Base-by-base conservation (phyloP, 352 stramenopile genomes). In the Phytopythium litorale region DNA sequence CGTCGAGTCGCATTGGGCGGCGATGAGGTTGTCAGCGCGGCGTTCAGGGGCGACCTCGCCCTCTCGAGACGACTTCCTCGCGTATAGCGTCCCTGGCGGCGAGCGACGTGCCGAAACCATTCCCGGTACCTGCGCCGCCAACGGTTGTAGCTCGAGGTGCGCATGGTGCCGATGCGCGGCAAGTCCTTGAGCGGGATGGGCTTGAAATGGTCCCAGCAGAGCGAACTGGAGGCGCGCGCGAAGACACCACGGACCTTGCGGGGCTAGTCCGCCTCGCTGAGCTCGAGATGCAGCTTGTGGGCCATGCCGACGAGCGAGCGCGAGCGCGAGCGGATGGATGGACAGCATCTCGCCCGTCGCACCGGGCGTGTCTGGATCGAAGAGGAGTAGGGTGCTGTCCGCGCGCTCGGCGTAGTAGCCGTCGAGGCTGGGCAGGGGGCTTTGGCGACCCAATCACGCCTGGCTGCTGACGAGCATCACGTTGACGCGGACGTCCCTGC, bases 81-180 rank as follows among this genome's bases (percentile, higher is more conserved):
- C 97, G 88, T 62, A 96, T 99, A n/a, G 91, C 84, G 62, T 99
- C 86, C 28, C 99, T 78, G 72, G 99, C 97, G 13, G 91, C 84
- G 58, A 99, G 83, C 38, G 91, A 97, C 8, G 75, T 67, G 45
- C 85, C 79, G 2, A 88, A 58, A 12, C 78, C 74, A 56, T 76
- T 84, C 76, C 84, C 75, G 8, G 56, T 54, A 3, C 76, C 75
- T 51, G 77, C 76, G 25, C 72, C 76, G 46, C 73, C 74, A n/a
- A n/a, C n/a, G n/a, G 35, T 72, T 76, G 49, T 90, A 70, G 49
- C 84, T 88, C 0, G 97, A 97, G 35, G 99, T 84, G 72, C 97
- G 99, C 97, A 99, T 99, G 46, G 98, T 99, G 77, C 99, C 99
- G 71, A 99, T 99, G 38, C 96, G 89, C 32, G 98, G 98, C 56